phyloP scores from a whole-genome alignment of 2,329 filamentous ascomycete genomes.

The Cordyceps cateniannulata region DNA sequence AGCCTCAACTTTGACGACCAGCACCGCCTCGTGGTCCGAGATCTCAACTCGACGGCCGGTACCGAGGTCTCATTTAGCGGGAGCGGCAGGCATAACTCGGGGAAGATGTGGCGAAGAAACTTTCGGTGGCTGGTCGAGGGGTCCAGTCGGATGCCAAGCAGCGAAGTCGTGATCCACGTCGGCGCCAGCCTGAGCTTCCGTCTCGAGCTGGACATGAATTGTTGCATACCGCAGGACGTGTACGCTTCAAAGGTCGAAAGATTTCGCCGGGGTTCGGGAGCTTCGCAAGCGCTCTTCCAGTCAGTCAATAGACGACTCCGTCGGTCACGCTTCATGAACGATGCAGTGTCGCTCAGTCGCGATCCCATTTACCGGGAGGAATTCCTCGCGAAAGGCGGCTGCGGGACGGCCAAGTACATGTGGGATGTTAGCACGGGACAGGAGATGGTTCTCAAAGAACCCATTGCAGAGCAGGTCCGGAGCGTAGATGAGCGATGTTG shows the following conservation, averaged over 20 bases:
- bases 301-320: not conserved
- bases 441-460: not conserved
- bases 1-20: not conserved
- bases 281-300: not conserved
- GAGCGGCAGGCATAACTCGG: too few relatives aligned
- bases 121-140: not conserved
- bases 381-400: not conserved
- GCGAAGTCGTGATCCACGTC: not conserved
- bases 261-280: not conserved
- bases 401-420: not conserved
- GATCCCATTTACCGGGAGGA: not conserved
- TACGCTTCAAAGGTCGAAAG: not conserved
- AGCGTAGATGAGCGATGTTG: not conserved
- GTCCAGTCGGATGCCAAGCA: not conserved
- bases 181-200: not conserved
- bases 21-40: not conserved
- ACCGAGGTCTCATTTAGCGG: not conserved
- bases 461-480: not conserved
- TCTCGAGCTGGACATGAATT: not conserved
- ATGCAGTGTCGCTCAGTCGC: not conserved
- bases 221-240: not conserved
- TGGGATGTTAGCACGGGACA: slow-evolving; percentile 1
- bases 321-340: not conserved
- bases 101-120: not conserved
- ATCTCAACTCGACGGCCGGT: not conserved